Evolutionary conservation across 106 monocot genomes (phyloP).

Genomic region (Dactylorhiza incarnata): DNA sequence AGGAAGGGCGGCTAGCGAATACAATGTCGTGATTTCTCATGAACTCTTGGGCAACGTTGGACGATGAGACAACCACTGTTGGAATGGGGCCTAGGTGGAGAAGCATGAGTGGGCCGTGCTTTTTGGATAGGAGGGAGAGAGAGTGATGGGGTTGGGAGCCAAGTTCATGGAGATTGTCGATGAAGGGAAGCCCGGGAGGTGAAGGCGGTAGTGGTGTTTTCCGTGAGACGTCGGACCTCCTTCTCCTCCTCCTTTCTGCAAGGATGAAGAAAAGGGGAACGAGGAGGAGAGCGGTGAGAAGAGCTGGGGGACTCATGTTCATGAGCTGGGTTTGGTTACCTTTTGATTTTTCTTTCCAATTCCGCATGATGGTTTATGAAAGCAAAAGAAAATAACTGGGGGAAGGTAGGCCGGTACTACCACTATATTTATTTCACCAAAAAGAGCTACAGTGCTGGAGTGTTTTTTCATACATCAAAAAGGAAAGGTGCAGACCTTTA

Average conservation of each 20-base stretch:
- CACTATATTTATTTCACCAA: too few relatives aligned
- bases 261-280: neutral
- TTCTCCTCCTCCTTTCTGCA: neutral
- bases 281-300: neutral
- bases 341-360: too few relatives aligned
- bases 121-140: neutral
- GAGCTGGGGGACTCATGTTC: too few relatives aligned
- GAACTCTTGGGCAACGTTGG: conserved; percentile 4
- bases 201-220: neutral
- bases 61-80: conserved; percentile 17
- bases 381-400: too few relatives aligned
- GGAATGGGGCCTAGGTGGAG: conserved; percentile 11
- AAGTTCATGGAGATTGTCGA: conserved; percentile 17
- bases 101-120: conserved; percentile 18
- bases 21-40: conserved; percentile 3
- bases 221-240: neutral
- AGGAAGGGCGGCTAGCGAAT: neutral
- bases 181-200: conserved; percentile 5
- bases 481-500: too few relatives aligned
- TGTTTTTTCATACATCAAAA: too few relatives aligned
- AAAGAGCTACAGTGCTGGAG: too few relatives aligned
- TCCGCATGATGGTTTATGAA: too few relatives aligned
- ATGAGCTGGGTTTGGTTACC: too few relatives aligned
- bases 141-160: conserved; percentile 6
- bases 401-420: too few relatives aligned